Conservation (phyloP, 1,284 basidiomycete species). For the Rugiboletus extremiorientalis region DNA sequence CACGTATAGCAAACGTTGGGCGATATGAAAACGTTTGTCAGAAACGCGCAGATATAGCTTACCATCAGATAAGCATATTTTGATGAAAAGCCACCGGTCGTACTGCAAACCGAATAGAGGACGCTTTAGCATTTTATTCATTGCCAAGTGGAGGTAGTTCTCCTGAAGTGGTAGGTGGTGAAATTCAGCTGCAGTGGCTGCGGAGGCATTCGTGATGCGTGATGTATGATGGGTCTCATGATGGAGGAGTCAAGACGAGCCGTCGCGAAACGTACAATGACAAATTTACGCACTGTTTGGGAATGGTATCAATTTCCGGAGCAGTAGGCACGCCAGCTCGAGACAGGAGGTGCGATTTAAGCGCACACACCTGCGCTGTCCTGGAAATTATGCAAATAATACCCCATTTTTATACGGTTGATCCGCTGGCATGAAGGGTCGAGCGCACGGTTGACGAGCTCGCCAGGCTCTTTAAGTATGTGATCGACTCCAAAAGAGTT, state of each 20-base stretch:
- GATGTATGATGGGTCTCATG: conserved; percentile 1
- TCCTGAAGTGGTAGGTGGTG: conserved; percentile 6
- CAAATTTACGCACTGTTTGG: conserved; percentile 15
- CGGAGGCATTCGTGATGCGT: neutral
- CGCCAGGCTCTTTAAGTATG: neutral
- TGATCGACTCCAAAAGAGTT: neutral
- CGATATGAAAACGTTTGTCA: conserved; percentile 29
- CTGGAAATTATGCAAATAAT: neutral
- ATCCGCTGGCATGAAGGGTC: conserved; percentile 11
- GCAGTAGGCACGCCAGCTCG: conserved; percentile 5
- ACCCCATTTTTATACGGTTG: conserved; percentile 6
- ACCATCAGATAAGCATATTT: conserved; percentile 26
- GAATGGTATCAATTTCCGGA: conserved; percentile 28
- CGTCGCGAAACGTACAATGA: neutral
- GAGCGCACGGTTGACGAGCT: conserved; percentile 8
- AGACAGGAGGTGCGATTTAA: conserved; percentile 10
- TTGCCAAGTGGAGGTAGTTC: conserved; percentile 23
- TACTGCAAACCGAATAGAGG: conserved; percentile 11
- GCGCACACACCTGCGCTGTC: neutral
- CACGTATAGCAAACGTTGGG: conserved; percentile 18
- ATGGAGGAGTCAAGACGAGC: conserved; percentile 6
- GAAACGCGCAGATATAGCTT: conserved; percentile 18
- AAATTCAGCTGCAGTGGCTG: conserved; percentile 4
- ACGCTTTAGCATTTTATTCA: conserved; percentile 10
- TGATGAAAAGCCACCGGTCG: conserved; percentile 24